phyloP scores from a whole-genome alignment of 306 rosid species.

The Prunus mira region DNA sequence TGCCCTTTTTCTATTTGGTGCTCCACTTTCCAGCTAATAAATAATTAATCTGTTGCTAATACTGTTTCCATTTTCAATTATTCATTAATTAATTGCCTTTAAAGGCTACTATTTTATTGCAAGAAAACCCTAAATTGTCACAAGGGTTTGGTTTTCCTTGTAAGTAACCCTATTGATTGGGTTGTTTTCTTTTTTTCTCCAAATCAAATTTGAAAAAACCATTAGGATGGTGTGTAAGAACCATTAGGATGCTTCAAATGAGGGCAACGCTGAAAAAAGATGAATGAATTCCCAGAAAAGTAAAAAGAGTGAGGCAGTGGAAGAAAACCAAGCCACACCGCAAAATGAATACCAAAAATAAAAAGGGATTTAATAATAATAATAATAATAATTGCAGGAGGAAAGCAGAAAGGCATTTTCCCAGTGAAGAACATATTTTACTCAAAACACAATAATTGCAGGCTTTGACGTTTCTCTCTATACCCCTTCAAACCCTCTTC shows the following conservation, averaged over 20 bases:
- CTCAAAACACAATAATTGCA: slow-evolving; percentile 62
- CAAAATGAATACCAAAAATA: background rate
- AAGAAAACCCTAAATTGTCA: slow-evolving; percentile 2
- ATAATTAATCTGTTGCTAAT: background rate
- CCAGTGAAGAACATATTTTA: slow-evolving; percentile 2
- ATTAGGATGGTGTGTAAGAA: background rate
- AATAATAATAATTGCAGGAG: background rate
- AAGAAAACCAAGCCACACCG: slow-evolving; percentile 6
- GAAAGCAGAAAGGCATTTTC: slow-evolving; percentile 24
- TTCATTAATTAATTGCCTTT: background rate
- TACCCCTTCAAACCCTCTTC: slow-evolving; percentile 32
- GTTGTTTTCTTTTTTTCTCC: background rate
- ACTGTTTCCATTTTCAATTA: background rate
- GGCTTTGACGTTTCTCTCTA: slow-evolving; percentile 61
- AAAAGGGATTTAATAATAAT: background rate
- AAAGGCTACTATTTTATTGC: background rate
- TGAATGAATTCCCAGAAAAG: slow-evolving; percentile 21
- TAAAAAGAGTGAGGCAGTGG: slow-evolving; percentile 3
- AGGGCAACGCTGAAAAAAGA: slow-evolving; percentile 29
- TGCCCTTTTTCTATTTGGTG: slow-evolving; percentile 3
- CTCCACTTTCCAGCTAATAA: slow-evolving; percentile 2
- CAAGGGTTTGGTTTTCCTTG: slow-evolving; percentile 13
- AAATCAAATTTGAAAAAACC: slow-evolving; percentile 3
- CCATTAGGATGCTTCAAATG: slow-evolving; percentile 34
- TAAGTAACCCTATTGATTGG: slow-evolving; percentile 16